A percentile compares a stretch with the other conserved stretches of the same genome.
These are phyloP conservation scores for Auriscalpium vulgare DNA, from an alignment of 768 basidiomycete genomes.

Conservation along the genomic window DNA sequence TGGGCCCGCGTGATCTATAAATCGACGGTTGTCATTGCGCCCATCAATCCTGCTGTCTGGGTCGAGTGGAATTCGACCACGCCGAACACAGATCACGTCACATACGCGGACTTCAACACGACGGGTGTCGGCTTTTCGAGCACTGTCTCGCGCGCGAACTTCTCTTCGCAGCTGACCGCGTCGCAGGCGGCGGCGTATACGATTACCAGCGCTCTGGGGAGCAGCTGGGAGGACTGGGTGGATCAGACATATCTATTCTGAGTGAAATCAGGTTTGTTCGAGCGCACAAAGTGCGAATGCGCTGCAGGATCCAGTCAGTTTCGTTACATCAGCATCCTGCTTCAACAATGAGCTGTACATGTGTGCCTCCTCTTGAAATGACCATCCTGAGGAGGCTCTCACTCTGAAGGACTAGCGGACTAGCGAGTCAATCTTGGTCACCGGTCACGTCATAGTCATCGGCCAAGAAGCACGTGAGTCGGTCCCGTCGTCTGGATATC, in stretches of 20 bases:
- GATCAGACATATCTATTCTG: conserved; percentile 1
- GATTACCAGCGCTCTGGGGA: not conserved
- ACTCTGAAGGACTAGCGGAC: no score
- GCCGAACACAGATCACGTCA: conserved; percentile 34
- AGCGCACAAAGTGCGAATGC: no score
- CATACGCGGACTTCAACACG: conserved; percentile 25
- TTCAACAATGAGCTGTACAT: no score
- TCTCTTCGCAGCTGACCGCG: not conserved
- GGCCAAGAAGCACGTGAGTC: no score
- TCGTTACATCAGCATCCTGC: no score
- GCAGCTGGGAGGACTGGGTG: not conserved
- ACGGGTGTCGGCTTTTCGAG: conserved; percentile 5
- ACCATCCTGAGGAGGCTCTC: no score
- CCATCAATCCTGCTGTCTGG: conserved; percentile 37
- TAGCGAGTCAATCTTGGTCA: no score
- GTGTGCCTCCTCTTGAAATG: no score
- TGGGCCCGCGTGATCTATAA: conserved; percentile 44
- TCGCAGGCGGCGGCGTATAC: not conserved
- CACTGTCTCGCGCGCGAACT: conserved; percentile 1
- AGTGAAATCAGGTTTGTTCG: not conserved
- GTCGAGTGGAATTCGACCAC: conserved; percentile 33
- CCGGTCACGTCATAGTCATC: no score
- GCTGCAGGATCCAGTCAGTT: no score
- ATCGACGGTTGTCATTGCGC: conserved; percentile 33
- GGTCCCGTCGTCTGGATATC: no score